Percentiles rank a stretch among this genome's conserved stretches.
These are phyloP conservation scores for Boletus coccyginus DNA, from an alignment of 768 basidiomycete genomes.

Conservation along the genomic window DNA sequence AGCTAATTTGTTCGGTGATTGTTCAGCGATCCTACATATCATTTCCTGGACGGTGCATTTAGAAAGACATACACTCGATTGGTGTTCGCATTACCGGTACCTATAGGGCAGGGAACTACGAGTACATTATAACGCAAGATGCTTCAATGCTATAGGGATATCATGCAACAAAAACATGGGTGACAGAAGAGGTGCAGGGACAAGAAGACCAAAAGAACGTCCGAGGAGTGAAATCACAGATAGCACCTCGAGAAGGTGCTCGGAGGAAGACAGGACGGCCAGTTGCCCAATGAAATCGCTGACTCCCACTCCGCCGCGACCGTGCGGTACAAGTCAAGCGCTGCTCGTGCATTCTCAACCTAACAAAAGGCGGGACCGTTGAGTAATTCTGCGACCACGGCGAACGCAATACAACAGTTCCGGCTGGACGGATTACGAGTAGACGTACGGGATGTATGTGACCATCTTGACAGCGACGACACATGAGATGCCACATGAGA, in stretches of 20 bases:
- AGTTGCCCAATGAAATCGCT: conserved; percentile 55
- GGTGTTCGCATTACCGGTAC: conserved; percentile 18
- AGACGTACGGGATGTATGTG: conserved; percentile 67
- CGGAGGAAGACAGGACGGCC: conserved; percentile 76
- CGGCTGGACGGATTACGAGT: background rate
- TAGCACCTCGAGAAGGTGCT: conserved; percentile 82
- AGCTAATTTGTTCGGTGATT: background rate
- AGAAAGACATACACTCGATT: conserved; percentile 3
- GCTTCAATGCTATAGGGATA: conserved; percentile 7
- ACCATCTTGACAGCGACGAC: conserved; percentile 70
- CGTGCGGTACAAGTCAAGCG: conserved; percentile 52
- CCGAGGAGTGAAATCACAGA: conserved; percentile 34
- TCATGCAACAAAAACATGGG: conserved; percentile 3
- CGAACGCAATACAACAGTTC: background rate
- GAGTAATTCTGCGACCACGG: conserved; percentile 9
- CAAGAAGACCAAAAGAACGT: conserved; percentile 16
- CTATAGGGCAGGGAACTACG: conserved; percentile 14
- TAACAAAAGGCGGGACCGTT: conserved; percentile 29
- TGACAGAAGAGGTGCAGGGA: background rate
- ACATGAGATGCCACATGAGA: conserved; percentile 80
- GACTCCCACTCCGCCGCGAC: conserved; percentile 65
- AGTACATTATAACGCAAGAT: conserved; percentile 23
- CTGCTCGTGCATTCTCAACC: conserved; percentile 75
- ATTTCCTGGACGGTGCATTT: background rate
- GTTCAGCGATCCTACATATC: background rate